Evolutionary conservation across 1,139 yeast genomes (phyloP), one percentile per base, ranked within the genome.

Genomic region (Meyerozyma elateridarum): DNA sequence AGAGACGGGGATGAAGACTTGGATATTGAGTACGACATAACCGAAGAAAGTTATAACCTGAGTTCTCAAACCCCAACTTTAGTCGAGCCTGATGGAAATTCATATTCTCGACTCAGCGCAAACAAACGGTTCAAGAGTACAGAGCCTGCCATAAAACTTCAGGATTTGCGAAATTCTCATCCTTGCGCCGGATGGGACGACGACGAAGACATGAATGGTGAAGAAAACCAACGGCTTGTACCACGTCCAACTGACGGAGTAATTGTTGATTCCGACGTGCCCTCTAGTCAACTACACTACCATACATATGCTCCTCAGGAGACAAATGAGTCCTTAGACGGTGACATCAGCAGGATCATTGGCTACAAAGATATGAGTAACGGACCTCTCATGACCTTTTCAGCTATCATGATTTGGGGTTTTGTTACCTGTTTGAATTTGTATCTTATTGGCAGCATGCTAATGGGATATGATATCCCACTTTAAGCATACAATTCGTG

Each of bases 321-420:
- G 11, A 15, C 18, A 7, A 28, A 6, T 12, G 13, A 18, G 20
- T 19, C 31, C 4, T 19, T 17, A 12, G 42, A 37, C 19, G 36
- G 32, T 5, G 48, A 43, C 9, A 36, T 39, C 11, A 41, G 40
- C 30, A 36, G 55, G 27, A 46, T 62, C 22, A 52, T 52, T 33
- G 68, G 65, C 17, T 73, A 59, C 44, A 69, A 63, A 36, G 79
- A 74, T 46, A 70, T 73, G 63, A 73, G 79, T 45, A 75, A 75
- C 45, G 69, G 78, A 2, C 65, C 67, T 3, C 25, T 59, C 7
- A 64, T 73, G 15, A 48, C 76, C 1, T 48, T 62, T 19, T 36
- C 56, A 7, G 78, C 80, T 6, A 50, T 73, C 6, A 34, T 67
- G 28, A 59, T 71, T 5, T 75, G 81, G 81, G 65, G 65, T 1